These are phyloP conservation scores for Rosa hybrid DNA, from an alignment of 331 rosid genomes.

Conservation along the genomic window DNA sequence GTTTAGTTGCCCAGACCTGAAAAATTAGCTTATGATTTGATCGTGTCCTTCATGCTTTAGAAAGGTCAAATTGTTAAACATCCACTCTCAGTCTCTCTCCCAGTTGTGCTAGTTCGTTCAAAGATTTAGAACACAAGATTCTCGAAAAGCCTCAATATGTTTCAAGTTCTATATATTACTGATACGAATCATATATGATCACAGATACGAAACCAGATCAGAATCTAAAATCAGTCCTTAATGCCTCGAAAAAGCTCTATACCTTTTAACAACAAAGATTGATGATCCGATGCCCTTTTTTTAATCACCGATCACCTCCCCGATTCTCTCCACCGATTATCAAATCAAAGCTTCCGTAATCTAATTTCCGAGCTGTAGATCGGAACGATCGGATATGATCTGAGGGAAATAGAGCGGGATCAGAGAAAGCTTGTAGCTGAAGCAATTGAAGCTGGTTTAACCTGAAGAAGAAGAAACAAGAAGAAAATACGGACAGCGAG, in stretches of 20 bases:
- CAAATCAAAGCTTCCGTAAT: constrained; percentile 17
- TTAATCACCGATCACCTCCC: constrained; percentile 41
- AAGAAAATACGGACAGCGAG: constrained; percentile 3
- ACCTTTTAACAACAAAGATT: constrained; percentile 21
- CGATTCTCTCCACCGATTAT: constrained; percentile 11
- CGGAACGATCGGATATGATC: neutral
- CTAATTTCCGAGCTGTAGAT: constrained; percentile 6
- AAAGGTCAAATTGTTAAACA: neutral
- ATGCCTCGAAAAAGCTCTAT: constrained; percentile 4
- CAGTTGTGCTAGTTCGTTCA: neutral
- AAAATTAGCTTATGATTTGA: neutral
- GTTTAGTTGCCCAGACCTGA: neutral
- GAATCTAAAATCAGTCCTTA: constrained; percentile 36
- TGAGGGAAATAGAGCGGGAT: neutral
- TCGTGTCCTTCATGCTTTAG: neutral
- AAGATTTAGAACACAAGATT: neutral
- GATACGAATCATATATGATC: neutral
- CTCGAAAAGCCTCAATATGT: neutral
- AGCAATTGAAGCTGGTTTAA: neutral
- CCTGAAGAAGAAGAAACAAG: neutral
- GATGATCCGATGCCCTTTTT: constrained; percentile 16
- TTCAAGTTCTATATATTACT: neutral
- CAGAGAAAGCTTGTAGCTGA: neutral
- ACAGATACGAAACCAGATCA: constrained; percentile 7
- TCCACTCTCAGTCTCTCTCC: neutral